Conservation (phyloP, 768 basidiomycete species). For the Pleurotus sapidus region DNA sequence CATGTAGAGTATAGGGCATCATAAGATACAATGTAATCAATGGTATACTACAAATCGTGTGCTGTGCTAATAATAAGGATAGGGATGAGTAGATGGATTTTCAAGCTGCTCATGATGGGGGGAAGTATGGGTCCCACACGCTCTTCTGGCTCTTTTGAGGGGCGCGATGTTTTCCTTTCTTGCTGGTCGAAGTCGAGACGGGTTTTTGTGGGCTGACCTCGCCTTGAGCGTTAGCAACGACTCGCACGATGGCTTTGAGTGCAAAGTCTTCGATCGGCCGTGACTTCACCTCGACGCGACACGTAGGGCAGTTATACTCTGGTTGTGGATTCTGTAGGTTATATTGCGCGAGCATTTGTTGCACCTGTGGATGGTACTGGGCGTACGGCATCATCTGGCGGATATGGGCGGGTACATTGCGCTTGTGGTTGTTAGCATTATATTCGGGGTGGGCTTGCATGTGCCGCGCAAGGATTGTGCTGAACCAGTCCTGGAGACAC, state of each 20-base stretch:
- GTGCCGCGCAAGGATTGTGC: slow-evolving; percentile 47
- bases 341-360: slow-evolving; percentile 21
- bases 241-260: slow-evolving; percentile 54
- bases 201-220: slow-evolving; percentile 40
- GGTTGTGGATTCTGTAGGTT: slow-evolving; percentile 35
- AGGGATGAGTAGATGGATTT: background rate
- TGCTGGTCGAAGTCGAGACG: slow-evolving; percentile 13
- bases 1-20: slow-evolving; percentile 1
- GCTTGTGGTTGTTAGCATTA: slow-evolving; percentile 25
- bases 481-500: slow-evolving; percentile 59
- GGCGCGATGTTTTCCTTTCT: slow-evolving; percentile 18
- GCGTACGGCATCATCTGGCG: slow-evolving; percentile 11
- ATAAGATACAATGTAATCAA: slow-evolving; percentile 3
- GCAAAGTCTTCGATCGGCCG: slow-evolving; percentile 60
- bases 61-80: background rate
- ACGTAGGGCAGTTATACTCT: slow-evolving; percentile 66
- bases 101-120: background rate
- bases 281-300: slow-evolving; percentile 45
- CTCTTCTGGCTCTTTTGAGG: slow-evolving; percentile 10
- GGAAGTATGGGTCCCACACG: slow-evolving; percentile 51
- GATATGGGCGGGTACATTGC: slow-evolving; percentile 14
- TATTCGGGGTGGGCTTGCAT: slow-evolving; percentile 44
- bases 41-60: background rate
- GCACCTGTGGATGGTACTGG: slow-evolving; percentile 23
- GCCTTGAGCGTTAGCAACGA: slow-evolving; percentile 45